phyloP scores from a whole-genome alignment of 257 asterid genomes.

The Petrea volubilis region DNA sequence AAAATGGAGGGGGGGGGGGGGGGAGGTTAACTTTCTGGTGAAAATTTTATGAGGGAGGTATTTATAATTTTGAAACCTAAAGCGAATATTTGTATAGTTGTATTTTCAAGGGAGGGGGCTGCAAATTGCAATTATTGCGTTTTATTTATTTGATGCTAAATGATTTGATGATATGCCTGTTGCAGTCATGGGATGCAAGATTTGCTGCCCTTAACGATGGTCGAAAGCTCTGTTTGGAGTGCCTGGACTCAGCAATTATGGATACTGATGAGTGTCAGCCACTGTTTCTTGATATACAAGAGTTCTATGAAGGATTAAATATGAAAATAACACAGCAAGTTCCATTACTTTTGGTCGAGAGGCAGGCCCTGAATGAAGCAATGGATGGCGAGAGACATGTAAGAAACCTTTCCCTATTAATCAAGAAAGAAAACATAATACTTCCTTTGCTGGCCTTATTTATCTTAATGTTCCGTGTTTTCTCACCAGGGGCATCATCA shows the following conservation, averaged over 20 bases:
- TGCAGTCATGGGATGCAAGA: conserved; percentile 73
- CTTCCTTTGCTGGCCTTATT: neutral
- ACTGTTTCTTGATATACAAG: conserved; percentile 80
- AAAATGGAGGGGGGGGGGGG: too few relatives aligned
- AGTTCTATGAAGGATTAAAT: conserved; percentile 74
- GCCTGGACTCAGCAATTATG: conserved; percentile 92
- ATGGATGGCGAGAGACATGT: conserved; percentile 95
- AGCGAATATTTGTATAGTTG: too few relatives aligned
- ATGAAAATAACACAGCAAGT: conserved; percentile 91
- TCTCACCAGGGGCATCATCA: conserved; percentile 81
- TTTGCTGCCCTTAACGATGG: conserved; percentile 87
- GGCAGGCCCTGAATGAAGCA: conserved; percentile 94
- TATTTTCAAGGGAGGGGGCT: too few relatives aligned
- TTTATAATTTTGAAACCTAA: too few relatives aligned
- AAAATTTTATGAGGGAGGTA: too few relatives aligned
- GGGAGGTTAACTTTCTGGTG: too few relatives aligned
- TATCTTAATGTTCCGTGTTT: neutral
- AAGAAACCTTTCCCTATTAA: conserved; percentile 25
- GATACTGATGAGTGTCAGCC: conserved; percentile 89
- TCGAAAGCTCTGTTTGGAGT: conserved; percentile 93
- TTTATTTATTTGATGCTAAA: neutral
- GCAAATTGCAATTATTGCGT: too few relatives aligned
- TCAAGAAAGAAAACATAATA: neutral
- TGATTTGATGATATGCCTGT: conserved; percentile 6
- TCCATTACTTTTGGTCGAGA: conserved; percentile 90